These are phyloP conservation scores for Gonapodya sp. DNA, from an alignment of 192 early-diverging fungal species.

Conservation along the genomic window DNA sequence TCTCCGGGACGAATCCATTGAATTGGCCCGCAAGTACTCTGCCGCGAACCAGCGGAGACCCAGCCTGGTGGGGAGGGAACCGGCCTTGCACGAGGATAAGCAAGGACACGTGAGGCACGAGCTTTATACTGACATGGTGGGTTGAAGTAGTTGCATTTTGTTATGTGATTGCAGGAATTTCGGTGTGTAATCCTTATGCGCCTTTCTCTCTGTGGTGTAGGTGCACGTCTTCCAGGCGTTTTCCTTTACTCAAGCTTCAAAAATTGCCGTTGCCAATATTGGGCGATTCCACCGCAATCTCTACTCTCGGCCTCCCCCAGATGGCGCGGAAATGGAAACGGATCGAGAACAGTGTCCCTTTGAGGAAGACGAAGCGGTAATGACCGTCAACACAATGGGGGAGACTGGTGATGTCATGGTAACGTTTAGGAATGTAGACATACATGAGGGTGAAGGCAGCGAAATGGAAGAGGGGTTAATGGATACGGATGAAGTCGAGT, in stretches of 20 bases:
- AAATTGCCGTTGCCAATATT: background rate
- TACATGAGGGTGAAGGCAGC: background rate
- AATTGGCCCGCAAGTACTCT: slow-evolving; percentile 3
- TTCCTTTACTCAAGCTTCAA: background rate
- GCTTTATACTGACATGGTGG: slow-evolving; percentile 5
- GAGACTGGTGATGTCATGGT: background rate
- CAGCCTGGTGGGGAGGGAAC: background rate
- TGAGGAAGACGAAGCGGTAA: slow-evolving; percentile 1
- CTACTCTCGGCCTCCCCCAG: too few relatives aligned
- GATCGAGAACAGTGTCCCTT: background rate
- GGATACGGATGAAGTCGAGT: background rate
- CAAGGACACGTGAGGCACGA: slow-evolving; percentile 9
- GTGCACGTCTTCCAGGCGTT: slow-evolving; percentile 9
- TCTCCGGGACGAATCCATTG: background rate
- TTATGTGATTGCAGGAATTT: background rate
- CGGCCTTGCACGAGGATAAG: background rate
- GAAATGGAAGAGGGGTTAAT: background rate
- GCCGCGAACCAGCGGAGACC: background rate
- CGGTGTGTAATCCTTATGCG: background rate
- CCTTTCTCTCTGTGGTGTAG: background rate
- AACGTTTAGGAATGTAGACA: background rate
- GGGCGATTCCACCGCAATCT: background rate
- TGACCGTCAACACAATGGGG: background rate
- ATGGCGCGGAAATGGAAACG: background rate
- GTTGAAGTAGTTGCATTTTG: too few relatives aligned